Conservation (phyloP, 805 yeast genomes). For the Cyberlindnera maritima region DNA sequence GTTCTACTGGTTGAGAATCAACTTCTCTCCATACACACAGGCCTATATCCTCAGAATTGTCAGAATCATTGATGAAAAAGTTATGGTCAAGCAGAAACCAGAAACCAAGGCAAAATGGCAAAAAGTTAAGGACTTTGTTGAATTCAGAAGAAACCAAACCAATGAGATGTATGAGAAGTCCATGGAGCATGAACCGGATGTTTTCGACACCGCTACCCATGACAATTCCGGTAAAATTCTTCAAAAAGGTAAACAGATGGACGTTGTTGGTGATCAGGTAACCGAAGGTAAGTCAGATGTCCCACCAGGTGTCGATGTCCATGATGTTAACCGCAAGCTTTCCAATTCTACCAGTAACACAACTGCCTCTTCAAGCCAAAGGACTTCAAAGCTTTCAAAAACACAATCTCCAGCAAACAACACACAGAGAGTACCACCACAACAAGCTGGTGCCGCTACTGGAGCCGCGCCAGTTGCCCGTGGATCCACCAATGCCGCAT, state of each 20-base stretch:
- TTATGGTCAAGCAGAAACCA: conserved; percentile 32
- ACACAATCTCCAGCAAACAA: background rate
- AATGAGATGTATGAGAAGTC: conserved; percentile 21
- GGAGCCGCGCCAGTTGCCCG: background rate
- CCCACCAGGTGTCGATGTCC: conserved; percentile 5
- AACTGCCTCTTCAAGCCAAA: background rate
- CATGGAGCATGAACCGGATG: conserved; percentile 13
- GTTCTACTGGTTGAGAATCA: conserved; percentile 71
- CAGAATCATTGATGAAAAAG: conserved; percentile 29
- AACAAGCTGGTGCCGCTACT: background rate
- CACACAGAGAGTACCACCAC: background rate
- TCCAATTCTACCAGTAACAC: background rate
- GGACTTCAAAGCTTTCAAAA: background rate
- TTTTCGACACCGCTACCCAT: conserved; percentile 1
- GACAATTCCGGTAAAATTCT: conserved; percentile 7
- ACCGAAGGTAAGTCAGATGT: background rate
- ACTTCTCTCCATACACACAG: conserved; percentile 45
- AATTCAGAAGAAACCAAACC: conserved; percentile 38
- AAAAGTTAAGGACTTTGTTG: conserved; percentile 38
- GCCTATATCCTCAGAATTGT: conserved; percentile 31
- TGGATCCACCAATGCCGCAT: too few species aligned
- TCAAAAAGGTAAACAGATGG: conserved; percentile 2
- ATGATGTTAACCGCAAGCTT: background rate
- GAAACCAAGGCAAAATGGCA: conserved; percentile 35
- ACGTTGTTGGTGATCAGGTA: conserved; percentile 8